Base-by-base conservation (phyloP, 2,329 filamentous ascomycete genomes). In the Trichoderma atrobrunneum region DNA sequence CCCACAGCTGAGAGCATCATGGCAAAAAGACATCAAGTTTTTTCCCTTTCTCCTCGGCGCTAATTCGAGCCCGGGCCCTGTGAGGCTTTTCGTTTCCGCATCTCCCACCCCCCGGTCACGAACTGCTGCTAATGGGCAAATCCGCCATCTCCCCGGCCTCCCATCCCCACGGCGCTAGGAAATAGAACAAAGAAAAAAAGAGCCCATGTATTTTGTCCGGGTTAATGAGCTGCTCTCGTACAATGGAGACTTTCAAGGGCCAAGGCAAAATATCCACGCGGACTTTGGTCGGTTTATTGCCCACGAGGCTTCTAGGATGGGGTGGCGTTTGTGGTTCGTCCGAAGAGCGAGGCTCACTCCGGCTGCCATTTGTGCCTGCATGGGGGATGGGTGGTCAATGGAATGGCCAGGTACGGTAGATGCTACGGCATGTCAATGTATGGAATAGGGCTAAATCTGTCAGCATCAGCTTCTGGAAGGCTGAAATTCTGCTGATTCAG, bases 81-180 rank as follows among this genome's bases (percentile, higher is more conserved):
- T 39, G 30, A 16, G 43, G 39, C 18, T 32, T 32, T 59, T 48
- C 24, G 54, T 28, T 30, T 64, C 60, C 26, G 26, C 18, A n/a
- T 48, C 34, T 63, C 43, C 14, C n/a, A 39, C 56, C 70, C 70
- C 70, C 63, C n/a, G 56, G 59, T 21, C 43, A 48, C 34, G 48
- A 63, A 72, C 64, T 69, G 28, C 56, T 61, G 24, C 66, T 61
- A 61, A 30, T 48, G 56, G 39, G 26, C 59, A 30, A 70, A 64
- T 48, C 48, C 65, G 66, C 51, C 51, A 60, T 64, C 66, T 70
- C 71, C 66, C 71, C 71, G 66, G 66, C 39, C 51, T 60, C 18
- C 16, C 57, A 70, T 39, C 66, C 54, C 66, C 66, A 72, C 71
- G 14, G 48, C 32, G 56, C 65, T 63, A 72, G 56, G 65, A 59